Evolutionary conservation across 2,329 filamentous ascomycete genomes (phyloP).

Genomic region (Corinectria fuckeliana): DNA sequence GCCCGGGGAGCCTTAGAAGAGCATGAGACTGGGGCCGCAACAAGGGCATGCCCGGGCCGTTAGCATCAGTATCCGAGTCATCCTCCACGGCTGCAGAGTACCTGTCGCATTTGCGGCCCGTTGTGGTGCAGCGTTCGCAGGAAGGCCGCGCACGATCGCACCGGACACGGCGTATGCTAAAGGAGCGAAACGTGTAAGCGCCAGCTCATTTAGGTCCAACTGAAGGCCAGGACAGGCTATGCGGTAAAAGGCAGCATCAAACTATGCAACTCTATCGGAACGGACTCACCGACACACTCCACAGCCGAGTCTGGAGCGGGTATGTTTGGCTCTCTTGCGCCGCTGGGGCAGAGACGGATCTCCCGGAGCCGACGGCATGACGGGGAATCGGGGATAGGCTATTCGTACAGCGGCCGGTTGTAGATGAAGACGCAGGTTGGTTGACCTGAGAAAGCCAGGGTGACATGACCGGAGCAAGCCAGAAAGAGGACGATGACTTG

Average conservation of each 20-base stretch:
- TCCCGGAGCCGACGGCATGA: constrained; percentile 2
- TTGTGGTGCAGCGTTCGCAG: constrained; percentile 21
- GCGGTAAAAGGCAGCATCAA: not conserved
- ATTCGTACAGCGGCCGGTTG: not conserved
- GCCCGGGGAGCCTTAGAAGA: not conserved
- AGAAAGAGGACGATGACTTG: not conserved
- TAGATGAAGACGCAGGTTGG: not conserved
- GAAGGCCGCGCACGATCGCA: constrained; percentile 21
- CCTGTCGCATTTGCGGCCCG: constrained; percentile 22
- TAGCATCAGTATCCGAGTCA: not conserved
- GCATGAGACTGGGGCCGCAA: not conserved
- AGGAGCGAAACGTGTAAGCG: not conserved
- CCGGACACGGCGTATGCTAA: constrained; percentile 27
- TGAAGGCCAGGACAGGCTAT: not conserved
- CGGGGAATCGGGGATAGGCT: not conserved
- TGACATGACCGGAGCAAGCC: not conserved
- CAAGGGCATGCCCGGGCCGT: not conserved
- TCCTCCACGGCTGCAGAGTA: not conserved
- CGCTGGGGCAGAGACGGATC: not conserved
- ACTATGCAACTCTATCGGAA: not conserved
- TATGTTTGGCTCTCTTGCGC: constrained; percentile 27
- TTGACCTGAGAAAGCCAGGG: not conserved
- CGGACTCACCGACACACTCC: constrained; percentile 27
- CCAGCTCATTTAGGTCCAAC: not conserved
- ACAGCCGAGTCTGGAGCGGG: constrained; percentile 27